Base-by-base conservation (phyloP, 2,329 filamentous ascomycete genomes). In the Clonostachys sp. region DNA sequence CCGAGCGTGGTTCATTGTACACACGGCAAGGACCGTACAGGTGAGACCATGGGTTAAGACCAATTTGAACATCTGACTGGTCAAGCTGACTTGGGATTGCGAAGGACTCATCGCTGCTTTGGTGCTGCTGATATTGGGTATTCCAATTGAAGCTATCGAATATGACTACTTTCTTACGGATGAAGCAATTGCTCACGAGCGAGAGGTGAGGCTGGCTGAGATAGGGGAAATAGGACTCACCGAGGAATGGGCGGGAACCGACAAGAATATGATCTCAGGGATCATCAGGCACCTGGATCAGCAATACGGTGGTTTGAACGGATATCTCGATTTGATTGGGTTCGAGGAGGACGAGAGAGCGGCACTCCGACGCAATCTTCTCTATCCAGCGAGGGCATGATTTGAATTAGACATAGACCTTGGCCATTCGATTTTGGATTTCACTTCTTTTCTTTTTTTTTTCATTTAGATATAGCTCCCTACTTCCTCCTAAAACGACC, bases 1-100 rank as follows among this genome's bases (percentile, higher is more conserved):
- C 89, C 90, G 0, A 65, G 84, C 1, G 61, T 95, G 8, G 69
- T 94, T 3, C 89, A 95, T 64, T 96, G 91, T 64, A 94, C 90
- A 1, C 89, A 95, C 58, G 91, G 91, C 49, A 96, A 95, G 62
- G 91, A 95, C 60, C 80, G 91, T 3, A 70, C 68, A 47, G 65
- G 65, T 64, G 50, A 45, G 52, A 42, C 30, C 5, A 3, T 18
- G 5, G 30, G 20, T 14, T 16, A 41, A 10, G 48, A 10, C 24
- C 24, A 30, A 30, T 10, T 3, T 10, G 24, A 30, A 30, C 24
- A 30, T 3, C 9, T 30, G 24, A 30, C 24, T 10, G 24, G 24
- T 30, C 24, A 30, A 30, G 24, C 24, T 30, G 24, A 30, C 24
- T 18, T 47, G 33, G 48, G 12, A 47, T 2, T 9, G 24, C 12